Conservation (phyloP, 495 filamentous ascomycete genomes). For the Penicillium arizonense region DNA sequence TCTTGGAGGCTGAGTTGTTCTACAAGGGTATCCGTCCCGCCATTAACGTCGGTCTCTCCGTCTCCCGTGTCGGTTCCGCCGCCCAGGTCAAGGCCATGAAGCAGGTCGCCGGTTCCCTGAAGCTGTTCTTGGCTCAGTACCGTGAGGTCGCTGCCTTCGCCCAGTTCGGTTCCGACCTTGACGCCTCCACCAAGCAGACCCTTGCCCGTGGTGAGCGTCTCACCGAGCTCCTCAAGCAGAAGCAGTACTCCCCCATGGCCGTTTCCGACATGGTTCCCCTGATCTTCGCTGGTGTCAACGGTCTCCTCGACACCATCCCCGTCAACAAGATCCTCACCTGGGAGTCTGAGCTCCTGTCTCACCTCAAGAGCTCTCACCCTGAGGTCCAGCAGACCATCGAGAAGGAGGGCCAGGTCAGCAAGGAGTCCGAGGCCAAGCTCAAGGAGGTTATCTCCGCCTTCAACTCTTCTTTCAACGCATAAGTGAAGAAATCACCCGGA, state of each 20-base stretch:
- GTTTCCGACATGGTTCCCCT: constrained; percentile 99
- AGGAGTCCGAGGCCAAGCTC: constrained; percentile 87
- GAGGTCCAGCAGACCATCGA: constrained; percentile 85
- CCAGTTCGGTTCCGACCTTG: constrained; percentile 99
- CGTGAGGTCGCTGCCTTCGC: constrained; percentile 99
- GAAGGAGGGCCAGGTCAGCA: constrained; percentile 93
- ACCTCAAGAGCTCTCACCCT: constrained; percentile 85
- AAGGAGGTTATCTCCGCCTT: constrained; percentile 76
- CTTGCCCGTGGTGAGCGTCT: constrained; percentile 98
- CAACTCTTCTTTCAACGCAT: constrained; percentile 86
- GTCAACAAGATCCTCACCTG: constrained; percentile 84
- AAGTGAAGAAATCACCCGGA: constrained; percentile 45
- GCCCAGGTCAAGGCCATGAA: constrained; percentile 99
- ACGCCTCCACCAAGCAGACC: constrained; percentile 98
- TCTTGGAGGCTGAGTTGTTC: constrained; percentile 99
- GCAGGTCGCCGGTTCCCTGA: constrained; percentile 98
- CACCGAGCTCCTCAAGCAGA: constrained; percentile 99
- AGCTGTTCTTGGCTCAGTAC: constrained; percentile 99
- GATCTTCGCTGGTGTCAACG: constrained; percentile 99
- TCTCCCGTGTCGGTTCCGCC: constrained; percentile 98
- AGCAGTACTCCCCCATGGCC: constrained; percentile 99
- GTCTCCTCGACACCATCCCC: constrained; percentile 82
- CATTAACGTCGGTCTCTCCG: constrained; percentile 99
- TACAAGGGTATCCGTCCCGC: constrained; percentile 99
- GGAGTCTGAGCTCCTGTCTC: constrained; percentile 90